Base-by-base conservation (phyloP, 2,329 filamentous ascomycete genomes). In the Diaporthe australafricana region DNA sequence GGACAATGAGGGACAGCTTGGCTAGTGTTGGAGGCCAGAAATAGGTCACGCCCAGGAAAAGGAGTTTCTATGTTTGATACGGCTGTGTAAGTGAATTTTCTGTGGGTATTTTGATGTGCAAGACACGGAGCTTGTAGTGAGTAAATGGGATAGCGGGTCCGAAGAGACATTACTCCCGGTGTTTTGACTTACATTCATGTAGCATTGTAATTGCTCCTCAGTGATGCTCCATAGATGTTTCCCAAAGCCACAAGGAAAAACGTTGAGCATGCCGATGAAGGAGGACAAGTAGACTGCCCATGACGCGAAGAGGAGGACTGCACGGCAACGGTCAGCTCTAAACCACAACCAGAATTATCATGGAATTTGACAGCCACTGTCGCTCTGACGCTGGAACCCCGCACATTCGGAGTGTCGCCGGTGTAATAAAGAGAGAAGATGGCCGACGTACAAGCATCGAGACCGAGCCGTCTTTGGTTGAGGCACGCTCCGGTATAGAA, bases 11-110 rank as follows among this genome's bases (percentile, higher is more conserved):
- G 63, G 75, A 74, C 12, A 77, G 72, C 40, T 76, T 77, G 3
- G 74, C 73, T 5, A 77, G 67, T 4, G 75, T 75, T 27, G 75
- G 72, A 16, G 75, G 74, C 72, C 73, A 75, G 68, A 76, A 73
- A 52, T 77, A 77, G n/a, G 74, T 72, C 20, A 75, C 25, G 14
- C 74, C 75, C 27, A 73, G 70, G 47, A 73, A 73, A 22, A 73
- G 57, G 25, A 73, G 70, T 32, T 66, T 50, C 72, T 73, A 55
- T 52, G 45, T 60, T 38, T 57, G 30, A 6, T 17, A 20, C n/a
- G 5, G 27, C 8, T 22, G 17, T 35, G n/a, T 65, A 3, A 65
- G 45, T 27, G 7, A 38, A 32, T 40, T 12, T 11, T 14, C 38
- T 16, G 14, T 8, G 48, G 14, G 25, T 9, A 32, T 20, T 32